Percentiles rank a stretch among this genome's conserved stretches.
phyloP scores from a whole-genome alignment of 805 yeast genomes.

The Yamadazyma endophytica region DNA sequence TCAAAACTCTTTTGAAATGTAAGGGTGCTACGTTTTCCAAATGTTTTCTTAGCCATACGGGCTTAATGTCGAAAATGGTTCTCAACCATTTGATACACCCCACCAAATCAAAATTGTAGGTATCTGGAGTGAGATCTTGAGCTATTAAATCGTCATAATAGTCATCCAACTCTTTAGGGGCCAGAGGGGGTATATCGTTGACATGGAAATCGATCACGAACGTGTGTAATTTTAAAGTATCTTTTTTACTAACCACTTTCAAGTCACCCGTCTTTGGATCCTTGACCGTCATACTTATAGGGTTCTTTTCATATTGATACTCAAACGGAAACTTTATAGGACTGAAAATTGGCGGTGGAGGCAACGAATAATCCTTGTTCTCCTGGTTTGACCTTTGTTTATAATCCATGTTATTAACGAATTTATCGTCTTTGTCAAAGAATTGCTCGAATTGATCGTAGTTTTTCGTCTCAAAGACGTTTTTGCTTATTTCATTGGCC shows the following conservation, averaged over 20 bases:
- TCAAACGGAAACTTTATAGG: conserved; percentile 71
- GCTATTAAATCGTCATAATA: conserved; percentile 26
- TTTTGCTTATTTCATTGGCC: conserved; percentile 22
- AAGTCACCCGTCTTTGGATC: conserved; percentile 58
- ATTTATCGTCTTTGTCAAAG: conserved; percentile 19
- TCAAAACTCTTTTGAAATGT: conserved; percentile 43
- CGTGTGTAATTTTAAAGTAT: conserved; percentile 49
- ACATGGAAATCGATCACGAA: conserved; percentile 46
- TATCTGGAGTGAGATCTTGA: conserved; percentile 31
- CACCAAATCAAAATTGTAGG: conserved; percentile 28
- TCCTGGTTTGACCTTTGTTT: conserved; percentile 17
- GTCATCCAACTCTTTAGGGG: conserved; percentile 42
- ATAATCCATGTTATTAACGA: conserved; percentile 25
- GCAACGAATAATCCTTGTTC: conserved; percentile 51
- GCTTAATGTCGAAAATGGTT: conserved; percentile 60
- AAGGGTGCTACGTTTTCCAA: conserved; percentile 52
- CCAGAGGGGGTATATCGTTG: conserved; percentile 48
- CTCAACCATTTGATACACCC: conserved; percentile 42
- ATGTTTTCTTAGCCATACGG: conserved; percentile 83
- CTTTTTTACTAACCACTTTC: conserved; percentile 41
- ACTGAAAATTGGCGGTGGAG: conserved; percentile 86
- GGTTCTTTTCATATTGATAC: conserved; percentile 74
- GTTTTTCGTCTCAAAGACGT: conserved; percentile 18
- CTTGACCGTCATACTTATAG: conserved; percentile 45
- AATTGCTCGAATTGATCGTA: conserved; percentile 21